Base-by-base conservation (phyloP, 805 yeast genomes). In the Zygotorulaspora sp. region DNA sequence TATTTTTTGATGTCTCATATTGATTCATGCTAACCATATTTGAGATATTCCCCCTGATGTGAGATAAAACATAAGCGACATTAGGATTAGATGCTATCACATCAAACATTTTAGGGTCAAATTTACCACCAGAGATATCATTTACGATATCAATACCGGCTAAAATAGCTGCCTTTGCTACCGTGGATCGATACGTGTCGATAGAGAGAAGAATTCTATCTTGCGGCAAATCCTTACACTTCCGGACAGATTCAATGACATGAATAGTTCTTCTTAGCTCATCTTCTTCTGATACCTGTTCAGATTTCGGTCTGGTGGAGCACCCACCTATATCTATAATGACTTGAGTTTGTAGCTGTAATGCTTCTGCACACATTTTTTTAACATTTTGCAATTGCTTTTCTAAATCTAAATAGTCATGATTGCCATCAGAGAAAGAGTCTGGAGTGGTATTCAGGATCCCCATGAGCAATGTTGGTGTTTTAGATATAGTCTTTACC, bases 271-370 rank as follows among this genome's bases (percentile, higher is more conserved):
- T 63, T 2, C 51, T 52, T 32, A 83, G 49, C 57, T 92, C 98
- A 38, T 76, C 89, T n/a, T 72, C 73, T 14, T 59, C 71, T 2
- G 72, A 52, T 0, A 83, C 80, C 38, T 77, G 85, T 1, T 48
- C 52, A 1, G 94, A 77, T 1, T 87, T 86, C 0, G 98, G 98
- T 35, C 94, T 72, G 0, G 98, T 92, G 1, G 96, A 86, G 40
- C 87, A 85, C 2, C 98, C 98, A 6, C 98, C 98, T 38, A 92
- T 72, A 58, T 92, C 98, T 25, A 92, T 69, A 20, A 92, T 83
- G 8, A 62, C 34, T 12, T 23, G 32, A 3, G 55, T 52, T 30
- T 47, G 50, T 12, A 55, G 31, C 18, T 70, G 68, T n/a, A 88
- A 85, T 1, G 86, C 88, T 15, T 71, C 64, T 0, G 58, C 50